Base-by-base conservation (phyloP, 768 basidiomycete genomes). In the Symmetrospora coprosmae region DNA sequence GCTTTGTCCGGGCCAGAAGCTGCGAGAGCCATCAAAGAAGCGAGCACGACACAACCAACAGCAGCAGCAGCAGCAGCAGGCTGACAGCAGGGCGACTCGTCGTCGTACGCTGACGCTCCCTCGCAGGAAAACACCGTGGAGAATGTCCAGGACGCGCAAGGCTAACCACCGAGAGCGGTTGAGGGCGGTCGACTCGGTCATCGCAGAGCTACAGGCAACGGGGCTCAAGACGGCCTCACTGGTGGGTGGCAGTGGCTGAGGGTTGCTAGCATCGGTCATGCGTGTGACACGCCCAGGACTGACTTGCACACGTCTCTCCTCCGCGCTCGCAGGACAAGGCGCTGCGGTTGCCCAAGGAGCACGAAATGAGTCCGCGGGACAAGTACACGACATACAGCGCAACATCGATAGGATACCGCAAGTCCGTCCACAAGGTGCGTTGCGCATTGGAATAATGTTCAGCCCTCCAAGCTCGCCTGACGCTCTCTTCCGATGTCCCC, bases 91-190 rank as follows among this genome's bases (percentile, higher is more conserved):
- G n/a, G n/a, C n/a, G n/a, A n/a, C n/a, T n/a, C n/a, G n/a, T n/a
- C n/a, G n/a, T 46, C 46, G 41, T 50, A n/a, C 50, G 16, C n/a
- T 4, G 14, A 13, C 34, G 35, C 43, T 60, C 21, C 50, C 14
- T 2, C 69, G 35, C 66, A 96, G 91, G 91, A 96, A 96, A 76
- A 81, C 79, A 16, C 91, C 92, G 50, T 96, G 87, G 87, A 84
- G 86, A 70, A 74, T 99, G 67, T 94, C 90, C 16, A 73, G 79
- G 17, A 91, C 89, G 3, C 82, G 92, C 61, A 97, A 97, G 75
- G 86, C 87, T 23, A 91, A 94, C 66, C 86, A 83, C 56, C 81
- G 94, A 25, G 75, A 83, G 48, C 79, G 94, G 60, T 80, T 99
- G 63, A 90, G 87, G 78, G 83, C 80, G 69, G 92, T 97, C 34